Conservation (phyloP, 169 alveolate genomes). For the Eimeria necatrix region DNA sequence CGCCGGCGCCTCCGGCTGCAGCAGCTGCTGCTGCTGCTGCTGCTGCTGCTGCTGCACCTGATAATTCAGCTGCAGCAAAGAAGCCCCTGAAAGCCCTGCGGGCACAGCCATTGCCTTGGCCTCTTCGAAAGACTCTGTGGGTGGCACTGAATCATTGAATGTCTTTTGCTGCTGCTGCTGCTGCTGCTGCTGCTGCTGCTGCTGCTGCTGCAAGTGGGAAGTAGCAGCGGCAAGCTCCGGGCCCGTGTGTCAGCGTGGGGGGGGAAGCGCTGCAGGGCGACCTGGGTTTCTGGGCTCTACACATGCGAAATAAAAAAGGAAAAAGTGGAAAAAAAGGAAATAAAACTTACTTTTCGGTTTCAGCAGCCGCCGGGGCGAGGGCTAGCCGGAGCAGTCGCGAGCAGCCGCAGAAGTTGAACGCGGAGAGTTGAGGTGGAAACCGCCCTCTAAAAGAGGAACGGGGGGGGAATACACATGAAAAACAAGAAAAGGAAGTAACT, state of each 20-base stretch:
- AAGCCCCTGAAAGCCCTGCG: not conserved
- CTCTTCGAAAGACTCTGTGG: conserved; percentile 2
- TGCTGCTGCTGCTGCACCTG: not conserved
- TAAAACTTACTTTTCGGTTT: too few species aligned
- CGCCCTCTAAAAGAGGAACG: too few species aligned
- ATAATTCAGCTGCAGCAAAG: not conserved
- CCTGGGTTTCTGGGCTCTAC: too few species aligned
- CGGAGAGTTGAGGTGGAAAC: too few species aligned
- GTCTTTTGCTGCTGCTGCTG: not conserved
- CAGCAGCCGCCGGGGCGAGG: too few species aligned
- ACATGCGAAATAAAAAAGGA: too few species aligned
- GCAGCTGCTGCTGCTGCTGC: not conserved
- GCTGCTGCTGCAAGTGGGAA: not conserved
- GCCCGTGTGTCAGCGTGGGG: too few species aligned
- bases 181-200: not conserved
- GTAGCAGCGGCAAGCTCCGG: not conserved
- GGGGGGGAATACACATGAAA: too few species aligned
- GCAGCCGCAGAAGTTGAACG: conserved; percentile 5
- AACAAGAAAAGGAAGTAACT: too few species aligned
- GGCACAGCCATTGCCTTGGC: conserved; percentile 3
- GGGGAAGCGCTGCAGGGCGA: too few species aligned
- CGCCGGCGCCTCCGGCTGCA: not conserved
- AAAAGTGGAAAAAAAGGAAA: too few species aligned
- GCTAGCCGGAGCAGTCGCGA: conserved; percentile 80
- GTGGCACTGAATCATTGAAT: not conserved